Conservation (phyloP, 768 basidiomycete genomes). For the Mycena indigotica region DNA sequence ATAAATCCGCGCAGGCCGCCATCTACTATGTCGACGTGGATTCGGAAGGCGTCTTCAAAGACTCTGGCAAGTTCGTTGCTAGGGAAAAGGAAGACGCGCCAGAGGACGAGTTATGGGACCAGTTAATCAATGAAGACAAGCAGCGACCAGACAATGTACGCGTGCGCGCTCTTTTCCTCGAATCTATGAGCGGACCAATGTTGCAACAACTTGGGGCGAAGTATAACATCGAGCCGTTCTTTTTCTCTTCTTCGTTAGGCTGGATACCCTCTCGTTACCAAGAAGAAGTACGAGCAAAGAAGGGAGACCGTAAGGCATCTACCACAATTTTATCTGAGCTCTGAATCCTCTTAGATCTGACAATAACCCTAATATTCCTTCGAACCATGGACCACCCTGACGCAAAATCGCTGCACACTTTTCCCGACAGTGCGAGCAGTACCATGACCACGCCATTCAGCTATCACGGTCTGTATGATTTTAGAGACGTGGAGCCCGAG, state of each 20-base stretch:
- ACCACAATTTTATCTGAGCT: not conserved
- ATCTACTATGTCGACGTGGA: conserved; percentile 47
- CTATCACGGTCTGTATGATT: not conserved
- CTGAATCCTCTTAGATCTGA: conserved; percentile 48
- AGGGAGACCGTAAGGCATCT: conserved; percentile 53
- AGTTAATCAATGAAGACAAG: conserved; percentile 28
- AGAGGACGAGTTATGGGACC: conserved; percentile 41
- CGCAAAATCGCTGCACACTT: conserved; percentile 8
- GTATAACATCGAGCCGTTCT: conserved; percentile 67
- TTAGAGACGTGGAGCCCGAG: not conserved
- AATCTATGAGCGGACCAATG: conserved; percentile 53
- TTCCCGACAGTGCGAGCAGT: conserved; percentile 2
- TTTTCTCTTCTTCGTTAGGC: conserved; percentile 64
- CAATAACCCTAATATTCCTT: conserved; percentile 57
- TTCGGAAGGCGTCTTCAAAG: conserved; percentile 38
- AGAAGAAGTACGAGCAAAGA: conserved; percentile 41
- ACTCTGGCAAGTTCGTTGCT: conserved; percentile 27
- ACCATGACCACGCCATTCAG: conserved; percentile 11
- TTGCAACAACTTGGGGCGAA: conserved; percentile 62
- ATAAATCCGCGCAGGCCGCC: conserved; percentile 28
- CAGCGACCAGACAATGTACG: conserved; percentile 41
- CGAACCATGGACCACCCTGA: conserved; percentile 37
- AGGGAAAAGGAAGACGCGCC: conserved; percentile 24
- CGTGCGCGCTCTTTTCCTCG: conserved; percentile 54
- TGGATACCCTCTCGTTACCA: conserved; percentile 72